Evolutionary conservation across 139 green algal species (phyloP).

Genomic region (Edaphochlamys debaryana): DNA sequence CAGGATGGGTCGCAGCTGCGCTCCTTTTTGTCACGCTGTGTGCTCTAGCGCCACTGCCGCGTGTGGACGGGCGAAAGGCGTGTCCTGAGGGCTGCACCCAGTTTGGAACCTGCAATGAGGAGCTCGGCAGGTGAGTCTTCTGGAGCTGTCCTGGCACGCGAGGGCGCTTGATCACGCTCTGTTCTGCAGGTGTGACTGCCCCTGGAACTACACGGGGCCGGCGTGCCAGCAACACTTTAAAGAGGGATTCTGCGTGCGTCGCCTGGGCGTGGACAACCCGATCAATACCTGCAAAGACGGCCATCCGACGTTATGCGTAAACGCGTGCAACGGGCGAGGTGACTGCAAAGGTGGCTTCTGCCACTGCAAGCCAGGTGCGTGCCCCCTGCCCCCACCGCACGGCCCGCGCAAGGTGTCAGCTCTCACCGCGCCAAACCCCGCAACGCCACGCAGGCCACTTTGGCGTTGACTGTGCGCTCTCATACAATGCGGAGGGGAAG

Average conservation of each 20-base stretch:
- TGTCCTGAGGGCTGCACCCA: slow-evolving; percentile 26
- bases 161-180: no score
- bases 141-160: no score
- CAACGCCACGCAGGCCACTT: slow-evolving; percentile 40
- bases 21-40: no score
- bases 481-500: slow-evolving; percentile 15
- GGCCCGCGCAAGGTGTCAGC: neutral
- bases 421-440: neutral
- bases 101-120: slow-evolving; percentile 35
- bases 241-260: slow-evolving; percentile 45
- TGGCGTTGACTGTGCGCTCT: slow-evolving; percentile 53
- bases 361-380: slow-evolving; percentile 45
- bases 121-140: slow-evolving; percentile 32
- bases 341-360: slow-evolving; percentile 47
- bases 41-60: neutral
- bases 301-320: slow-evolving; percentile 34
- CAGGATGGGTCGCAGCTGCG: no score
- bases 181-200: slow-evolving; percentile 48
- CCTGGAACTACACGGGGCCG: slow-evolving; percentile 50
- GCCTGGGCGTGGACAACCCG: slow-evolving; percentile 42
- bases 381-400: no score
- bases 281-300: slow-evolving; percentile 50
- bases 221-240: neutral
- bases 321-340: slow-evolving; percentile 45
- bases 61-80: neutral